Evolutionary conservation across 1,139 yeast genomes (phyloP).

Genomic region (Sugiyamaella xylanicola): DNA sequence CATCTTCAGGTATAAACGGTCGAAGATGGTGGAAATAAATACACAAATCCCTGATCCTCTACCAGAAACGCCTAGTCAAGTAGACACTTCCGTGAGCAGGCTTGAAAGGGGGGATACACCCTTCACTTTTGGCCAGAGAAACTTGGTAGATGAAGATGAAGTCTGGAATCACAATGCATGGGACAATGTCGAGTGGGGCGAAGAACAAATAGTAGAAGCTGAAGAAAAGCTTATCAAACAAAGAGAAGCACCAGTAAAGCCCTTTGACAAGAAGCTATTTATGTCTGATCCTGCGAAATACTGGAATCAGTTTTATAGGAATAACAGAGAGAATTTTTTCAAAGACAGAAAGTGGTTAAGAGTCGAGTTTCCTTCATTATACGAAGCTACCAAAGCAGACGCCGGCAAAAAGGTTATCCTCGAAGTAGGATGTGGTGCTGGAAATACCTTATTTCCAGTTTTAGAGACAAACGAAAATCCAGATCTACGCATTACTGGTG

Average conservation of each 20-base stretch:
- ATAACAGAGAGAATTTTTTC: conserved; percentile 90
- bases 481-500: conserved; percentile 74
- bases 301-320: conserved; percentile 93
- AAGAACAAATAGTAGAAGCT: conserved; percentile 78
- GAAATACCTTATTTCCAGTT: conserved; percentile 92
- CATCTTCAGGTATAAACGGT: background rate
- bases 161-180: conserved; percentile 96
- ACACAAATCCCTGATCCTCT: background rate
- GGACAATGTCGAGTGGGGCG: conserved; percentile 98
- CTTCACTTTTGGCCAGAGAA: conserved; percentile 88
- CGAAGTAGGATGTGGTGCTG: conserved; percentile 98
- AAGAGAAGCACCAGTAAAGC: conserved; percentile 78
- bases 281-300: conserved; percentile 87
- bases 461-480: conserved; percentile 78
- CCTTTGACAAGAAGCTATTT: conserved; percentile 75
- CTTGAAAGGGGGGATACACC: conserved; percentile 74
- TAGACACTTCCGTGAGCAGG: conserved; percentile 25
- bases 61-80: background rate
- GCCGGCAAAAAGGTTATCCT: conserved; percentile 72
- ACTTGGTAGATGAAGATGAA: conserved; percentile 63
- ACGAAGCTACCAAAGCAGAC: conserved; percentile 70
- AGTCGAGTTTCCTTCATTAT: conserved; percentile 86
- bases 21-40: conserved; percentile 4
- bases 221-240: conserved; percentile 74
- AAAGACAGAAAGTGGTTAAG: conserved; percentile 96